These are phyloP conservation scores for Ophiostoma sp. DNA, from an alignment of 2,329 filamentous ascomycete species.

Conservation along the genomic window DNA sequence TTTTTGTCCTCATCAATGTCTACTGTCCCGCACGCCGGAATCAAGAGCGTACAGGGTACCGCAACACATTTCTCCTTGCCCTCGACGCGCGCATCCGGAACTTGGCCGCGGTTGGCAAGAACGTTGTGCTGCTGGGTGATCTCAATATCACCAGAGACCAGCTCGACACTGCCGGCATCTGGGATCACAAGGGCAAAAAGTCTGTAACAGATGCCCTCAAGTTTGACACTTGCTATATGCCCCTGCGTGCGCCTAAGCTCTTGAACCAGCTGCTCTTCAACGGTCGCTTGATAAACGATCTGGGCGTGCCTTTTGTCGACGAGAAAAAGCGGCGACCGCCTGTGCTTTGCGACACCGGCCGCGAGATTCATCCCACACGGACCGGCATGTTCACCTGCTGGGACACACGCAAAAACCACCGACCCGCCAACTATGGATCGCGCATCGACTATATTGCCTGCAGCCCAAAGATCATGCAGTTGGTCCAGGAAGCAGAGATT, in stretches of 20 bases:
- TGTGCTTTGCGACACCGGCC: slow-evolving; percentile 76
- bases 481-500: slow-evolving; percentile 67
- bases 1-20: slow-evolving; percentile 86
- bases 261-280: slow-evolving; percentile 81
- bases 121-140: slow-evolving; percentile 80
- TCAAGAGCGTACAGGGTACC: slow-evolving; percentile 73
- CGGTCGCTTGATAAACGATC: slow-evolving; percentile 43
- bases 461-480: slow-evolving; percentile 66
- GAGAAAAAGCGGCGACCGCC: slow-evolving; percentile 36
- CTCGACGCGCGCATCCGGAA: slow-evolving; percentile 83
- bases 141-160: slow-evolving; percentile 69
- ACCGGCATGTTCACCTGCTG: slow-evolving; percentile 95
- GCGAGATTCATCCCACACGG: slow-evolving; percentile 72
- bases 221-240: slow-evolving; percentile 63
- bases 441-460: slow-evolving; percentile 93
- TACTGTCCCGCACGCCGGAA: slow-evolving; percentile 90
- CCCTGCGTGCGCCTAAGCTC: slow-evolving; percentile 64
- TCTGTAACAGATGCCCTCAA: slow-evolving; percentile 65
- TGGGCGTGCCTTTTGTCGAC: neutral
- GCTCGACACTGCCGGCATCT: slow-evolving; percentile 69
- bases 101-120: slow-evolving; percentile 71
- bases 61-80: slow-evolving; percentile 70
- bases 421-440: slow-evolving; percentile 89
- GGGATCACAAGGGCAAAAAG: slow-evolving; percentile 44
- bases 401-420: slow-evolving; percentile 90